Evolutionary conservation across 2,329 filamentous ascomycete genomes (phyloP), one percentile per base, ranked within the genome.

Genomic region (Neofusicoccum cordaticola): DNA sequence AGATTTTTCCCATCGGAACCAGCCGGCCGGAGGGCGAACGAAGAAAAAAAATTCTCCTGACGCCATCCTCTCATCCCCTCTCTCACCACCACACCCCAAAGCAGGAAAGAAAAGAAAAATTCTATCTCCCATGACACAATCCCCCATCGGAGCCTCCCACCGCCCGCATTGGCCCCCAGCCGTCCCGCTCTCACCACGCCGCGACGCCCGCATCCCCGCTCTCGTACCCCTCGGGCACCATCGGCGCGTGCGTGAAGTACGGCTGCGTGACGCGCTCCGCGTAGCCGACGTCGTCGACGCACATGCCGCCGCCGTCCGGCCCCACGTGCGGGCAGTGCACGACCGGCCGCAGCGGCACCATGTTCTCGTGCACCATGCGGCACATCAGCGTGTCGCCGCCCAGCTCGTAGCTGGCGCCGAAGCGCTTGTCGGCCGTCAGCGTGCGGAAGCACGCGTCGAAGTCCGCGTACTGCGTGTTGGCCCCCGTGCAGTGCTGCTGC

Each of bases 271-370:
- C 61, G 31, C 58, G 31, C 7, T 62, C 47, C 8, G 44, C 47
- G 63, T 78, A 77, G 3, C 56, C 65, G 62, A 63, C 67, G 22
- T 71, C 68, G 66, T 77, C 73, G 22, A 67, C 67, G 52, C 76
- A 78, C 66, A 74, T 73, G 22, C 71, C 75, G 31, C 76, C 76
- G 1, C 76, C 75, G 6, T 66, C 45, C 7, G 70, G 71, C 2
- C 76, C 75, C 50, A 78, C 75, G 65, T 77, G 75, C 22, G 71
- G 60, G 64, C 75, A 78, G 66, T 78, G 76, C n/a, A 77, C 74
- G 31, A 68, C 68, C 0, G 76, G 75, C 8, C 76, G 69, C 27
- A 69, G 71, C 41, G 72, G 69, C 8, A 78, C 68, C 76, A 78
- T 77, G 48, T 72, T 71, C 68, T 75, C 70, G 62, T 78, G 75